These are phyloP conservation scores for Leptosphaerulina australis DNA, from an alignment of 2,329 filamentous ascomycete species.

Conservation along the genomic window DNA sequence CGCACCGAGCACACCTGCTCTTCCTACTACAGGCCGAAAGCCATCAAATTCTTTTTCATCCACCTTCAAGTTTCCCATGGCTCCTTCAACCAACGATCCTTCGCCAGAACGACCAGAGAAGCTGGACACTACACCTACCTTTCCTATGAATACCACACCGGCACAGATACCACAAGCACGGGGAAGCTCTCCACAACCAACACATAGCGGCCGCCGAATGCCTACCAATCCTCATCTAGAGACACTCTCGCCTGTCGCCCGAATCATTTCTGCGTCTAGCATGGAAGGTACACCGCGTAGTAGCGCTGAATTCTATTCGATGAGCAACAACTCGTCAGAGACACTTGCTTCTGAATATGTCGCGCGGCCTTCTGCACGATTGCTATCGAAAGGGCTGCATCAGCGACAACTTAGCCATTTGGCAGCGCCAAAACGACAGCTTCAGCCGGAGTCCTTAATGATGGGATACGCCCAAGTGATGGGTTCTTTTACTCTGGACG, in stretches of 20 bases:
- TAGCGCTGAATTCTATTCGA: slow-evolving; percentile 91
- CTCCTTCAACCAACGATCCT: slow-evolving; percentile 42
- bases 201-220: slow-evolving; percentile 19
- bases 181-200: slow-evolving; percentile 26
- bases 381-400: slow-evolving; percentile 52
- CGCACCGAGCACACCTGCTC: slow-evolving; percentile 50
- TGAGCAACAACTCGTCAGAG: slow-evolving; percentile 94
- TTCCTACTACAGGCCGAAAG: slow-evolving; percentile 47
- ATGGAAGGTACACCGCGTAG: slow-evolving; percentile 79
- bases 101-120: slow-evolving; percentile 38
- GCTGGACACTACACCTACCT: slow-evolving; percentile 28
- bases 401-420: slow-evolving; percentile 41
- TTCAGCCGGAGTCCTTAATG: slow-evolving; percentile 79
- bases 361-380: slow-evolving; percentile 53
- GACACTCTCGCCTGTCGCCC: slow-evolving; percentile 64
- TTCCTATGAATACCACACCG: slow-evolving; percentile 34
- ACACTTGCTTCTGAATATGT: slow-evolving; percentile 89
- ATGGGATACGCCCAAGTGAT: slow-evolving; percentile 98
- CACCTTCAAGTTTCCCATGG: slow-evolving; percentile 64
- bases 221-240: slow-evolving; percentile 57
- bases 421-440: slow-evolving; percentile 39
- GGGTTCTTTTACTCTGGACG: slow-evolving; percentile 89
- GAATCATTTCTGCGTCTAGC: slow-evolving; percentile 79
- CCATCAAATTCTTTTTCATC: slow-evolving; percentile 52
- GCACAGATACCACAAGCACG: slow-evolving; percentile 39